These are phyloP conservation scores for Monosporascus sp. DNA, from an alignment of 2,329 filamentous ascomycete species.

Conservation along the genomic window DNA sequence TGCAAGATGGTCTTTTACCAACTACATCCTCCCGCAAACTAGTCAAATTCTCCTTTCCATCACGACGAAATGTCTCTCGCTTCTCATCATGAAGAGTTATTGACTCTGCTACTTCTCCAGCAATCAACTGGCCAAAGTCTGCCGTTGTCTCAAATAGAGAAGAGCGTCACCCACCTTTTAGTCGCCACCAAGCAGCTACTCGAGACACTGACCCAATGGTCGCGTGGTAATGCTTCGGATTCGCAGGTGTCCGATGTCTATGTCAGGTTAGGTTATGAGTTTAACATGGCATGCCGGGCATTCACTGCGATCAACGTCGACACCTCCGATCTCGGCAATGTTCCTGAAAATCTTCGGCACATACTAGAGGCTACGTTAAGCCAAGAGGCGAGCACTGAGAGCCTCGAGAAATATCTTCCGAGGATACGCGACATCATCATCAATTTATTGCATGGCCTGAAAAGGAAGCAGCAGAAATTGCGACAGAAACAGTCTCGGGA, in stretches of 20 bases:
- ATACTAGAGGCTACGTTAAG: conserved; percentile 95
- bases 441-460: conserved; percentile 89
- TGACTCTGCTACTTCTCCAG: conserved; percentile 15
- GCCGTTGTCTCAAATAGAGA: conserved; percentile 91
- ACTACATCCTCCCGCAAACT: too few relatives aligned
- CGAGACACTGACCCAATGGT: conserved; percentile 97
- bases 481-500: conserved; percentile 58
- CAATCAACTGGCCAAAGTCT: conserved; percentile 62
- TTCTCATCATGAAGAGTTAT: conserved; percentile 2
- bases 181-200: conserved; percentile 97
- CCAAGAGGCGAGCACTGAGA: conserved; percentile 91
- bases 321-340: conserved; percentile 87
- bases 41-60: background rate
- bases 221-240: conserved; percentile 84
- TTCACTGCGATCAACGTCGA: conserved; percentile 97
- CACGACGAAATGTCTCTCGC: background rate
- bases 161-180: conserved; percentile 94
- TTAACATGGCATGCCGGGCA: conserved; percentile 96
- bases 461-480: conserved; percentile 92
- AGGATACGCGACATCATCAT: conserved; percentile 98
- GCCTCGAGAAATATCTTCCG: conserved; percentile 88
- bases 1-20: too few relatives aligned
- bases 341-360: conserved; percentile 81
- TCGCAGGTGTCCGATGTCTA: conserved; percentile 97
- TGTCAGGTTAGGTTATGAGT: conserved; percentile 94